A percentile compares a stretch with the other conserved stretches of the same genome.
These are phyloP conservation scores for Phytophthora kernoviae DNA, from an alignment of 352 stramenopile species.

Conservation along the genomic window DNA sequence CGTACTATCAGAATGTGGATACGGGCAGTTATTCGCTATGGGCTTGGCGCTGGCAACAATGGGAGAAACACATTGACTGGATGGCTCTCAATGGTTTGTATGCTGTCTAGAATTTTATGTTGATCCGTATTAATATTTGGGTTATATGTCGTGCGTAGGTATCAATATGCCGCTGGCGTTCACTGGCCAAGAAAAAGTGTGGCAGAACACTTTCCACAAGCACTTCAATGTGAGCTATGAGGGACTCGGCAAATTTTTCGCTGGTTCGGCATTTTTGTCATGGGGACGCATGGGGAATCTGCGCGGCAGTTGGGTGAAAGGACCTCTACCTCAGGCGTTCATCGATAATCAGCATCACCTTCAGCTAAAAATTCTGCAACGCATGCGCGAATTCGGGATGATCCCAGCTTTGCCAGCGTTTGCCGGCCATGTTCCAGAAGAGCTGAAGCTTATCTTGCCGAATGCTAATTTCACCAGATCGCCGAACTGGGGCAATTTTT, in stretches of 20 bases:
- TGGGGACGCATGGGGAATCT: conserved; percentile 91
- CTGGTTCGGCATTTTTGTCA: conserved; percentile 84
- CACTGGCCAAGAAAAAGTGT: conserved; percentile 90
- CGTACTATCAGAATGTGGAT: conserved; percentile 94
- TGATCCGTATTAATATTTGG: background rate
- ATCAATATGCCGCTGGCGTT: conserved; percentile 93
- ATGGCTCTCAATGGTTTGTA: conserved; percentile 76
- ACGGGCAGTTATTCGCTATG: conserved; percentile 91
- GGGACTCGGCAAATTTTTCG: conserved; percentile 89
- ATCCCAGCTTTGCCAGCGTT: conserved; percentile 89
- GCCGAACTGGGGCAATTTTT: conserved; percentile 81
- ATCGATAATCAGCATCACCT: conserved; percentile 86
- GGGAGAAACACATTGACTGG: conserved; percentile 92
- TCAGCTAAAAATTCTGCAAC: conserved; percentile 77
- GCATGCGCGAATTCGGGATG: conserved; percentile 89
- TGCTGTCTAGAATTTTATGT: background rate
- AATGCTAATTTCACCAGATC: conserved; percentile 82
- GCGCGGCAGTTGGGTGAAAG: conserved; percentile 84
- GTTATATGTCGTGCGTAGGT: conserved; percentile 24
- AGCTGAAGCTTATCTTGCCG: conserved; percentile 70
- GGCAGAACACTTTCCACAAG: conserved; percentile 82
- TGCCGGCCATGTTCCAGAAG: conserved; percentile 85
- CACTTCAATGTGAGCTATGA: conserved; percentile 79
- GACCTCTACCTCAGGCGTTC: conserved; percentile 79
- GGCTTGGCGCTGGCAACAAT: conserved; percentile 86